Evolutionary conservation across 1,284 basidiomycete species (phyloP).

Genomic region (Pterula multifida): DNA sequence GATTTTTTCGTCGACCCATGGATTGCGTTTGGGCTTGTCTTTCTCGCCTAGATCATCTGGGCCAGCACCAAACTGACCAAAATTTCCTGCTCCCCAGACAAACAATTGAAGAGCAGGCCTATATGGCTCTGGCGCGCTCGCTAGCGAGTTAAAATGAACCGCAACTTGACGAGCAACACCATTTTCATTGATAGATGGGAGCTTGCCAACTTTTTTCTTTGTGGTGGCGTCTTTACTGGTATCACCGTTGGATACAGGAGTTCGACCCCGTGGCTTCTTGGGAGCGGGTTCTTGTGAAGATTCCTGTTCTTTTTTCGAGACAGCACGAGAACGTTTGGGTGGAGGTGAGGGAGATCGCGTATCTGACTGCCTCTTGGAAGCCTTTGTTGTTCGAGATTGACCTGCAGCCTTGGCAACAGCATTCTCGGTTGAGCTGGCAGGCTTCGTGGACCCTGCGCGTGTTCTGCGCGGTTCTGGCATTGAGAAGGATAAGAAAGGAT

Average conservation of each 20-base stretch:
- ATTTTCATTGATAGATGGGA: neutral
- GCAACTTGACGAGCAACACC: neutral
- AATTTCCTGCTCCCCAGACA: slow-evolving; percentile 79
- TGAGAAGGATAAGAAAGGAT: neutral
- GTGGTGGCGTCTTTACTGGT: neutral
- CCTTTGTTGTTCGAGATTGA: neutral
- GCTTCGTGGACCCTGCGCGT: neutral
- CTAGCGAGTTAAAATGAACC: slow-evolving; percentile 39
- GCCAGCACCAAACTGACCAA: slow-evolving; percentile 83
- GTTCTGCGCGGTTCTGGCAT: slow-evolving; percentile 1
- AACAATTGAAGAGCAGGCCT: slow-evolving; percentile 61
- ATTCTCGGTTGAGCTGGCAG: neutral
- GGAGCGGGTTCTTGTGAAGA: neutral
- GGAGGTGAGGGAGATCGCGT: neutral
- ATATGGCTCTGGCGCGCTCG: slow-evolving; percentile 32
- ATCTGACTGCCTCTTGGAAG: neutral
- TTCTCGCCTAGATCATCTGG: slow-evolving; percentile 58
- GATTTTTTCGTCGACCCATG: slow-evolving; percentile 53
- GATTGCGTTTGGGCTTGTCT: slow-evolving; percentile 56
- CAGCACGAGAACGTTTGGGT: neutral
- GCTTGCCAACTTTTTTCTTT: neutral
- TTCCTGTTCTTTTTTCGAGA: neutral
- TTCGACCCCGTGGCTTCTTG: neutral
- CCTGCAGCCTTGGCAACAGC: neutral
- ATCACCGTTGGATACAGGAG: neutral